Evolutionary conservation across 1,284 basidiomycete species (phyloP).

Genomic region (Austroboletus olivaceoglutinosus): DNA sequence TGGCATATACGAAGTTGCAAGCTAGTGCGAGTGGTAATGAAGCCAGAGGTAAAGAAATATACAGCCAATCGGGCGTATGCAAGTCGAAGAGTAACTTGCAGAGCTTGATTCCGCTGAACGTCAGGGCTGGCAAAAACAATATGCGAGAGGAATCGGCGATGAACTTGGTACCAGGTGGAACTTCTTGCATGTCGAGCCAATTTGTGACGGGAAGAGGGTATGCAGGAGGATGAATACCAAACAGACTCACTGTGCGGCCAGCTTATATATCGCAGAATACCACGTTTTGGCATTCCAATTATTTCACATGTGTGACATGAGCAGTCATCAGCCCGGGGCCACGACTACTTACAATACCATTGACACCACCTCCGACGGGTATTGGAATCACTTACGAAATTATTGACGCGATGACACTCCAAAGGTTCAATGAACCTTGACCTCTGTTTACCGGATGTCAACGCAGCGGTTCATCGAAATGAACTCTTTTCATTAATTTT

Average conservation of each 20-base stretch:
- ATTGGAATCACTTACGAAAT: neutral
- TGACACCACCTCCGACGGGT: neutral
- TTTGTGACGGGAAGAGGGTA: too few species aligned
- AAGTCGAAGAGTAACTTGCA: constrained; percentile 3
- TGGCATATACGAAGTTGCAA: constrained; percentile 16
- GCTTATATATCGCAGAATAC: neutral
- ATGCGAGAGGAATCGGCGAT: constrained; percentile 20
- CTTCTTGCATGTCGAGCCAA: constrained; percentile 13
- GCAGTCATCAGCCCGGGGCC: too few species aligned
- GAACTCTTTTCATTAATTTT: too few species aligned
- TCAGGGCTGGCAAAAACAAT: constrained; percentile 16
- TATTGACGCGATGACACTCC: neutral
- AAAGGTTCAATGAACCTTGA: too few species aligned
- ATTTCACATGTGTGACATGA: too few species aligned
- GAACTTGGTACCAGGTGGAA: constrained; percentile 31
- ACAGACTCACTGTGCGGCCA: neutral
- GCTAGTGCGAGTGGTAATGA: constrained; percentile 32
- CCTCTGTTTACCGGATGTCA: too few species aligned
- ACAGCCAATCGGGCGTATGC: constrained; percentile 17
- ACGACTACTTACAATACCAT: neutral
- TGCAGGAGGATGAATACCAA: neutral
- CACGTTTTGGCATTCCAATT: neutral
- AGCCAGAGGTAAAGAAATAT: constrained; percentile 15
- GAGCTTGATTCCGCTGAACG: constrained; percentile 13
- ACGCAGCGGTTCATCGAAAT: too few species aligned